Percentiles rank a stretch among this genome's conserved stretches.
phyloP scores from a whole-genome alignment of 208 protist species.

The Acanthamoeba rhysodes region DNA sequence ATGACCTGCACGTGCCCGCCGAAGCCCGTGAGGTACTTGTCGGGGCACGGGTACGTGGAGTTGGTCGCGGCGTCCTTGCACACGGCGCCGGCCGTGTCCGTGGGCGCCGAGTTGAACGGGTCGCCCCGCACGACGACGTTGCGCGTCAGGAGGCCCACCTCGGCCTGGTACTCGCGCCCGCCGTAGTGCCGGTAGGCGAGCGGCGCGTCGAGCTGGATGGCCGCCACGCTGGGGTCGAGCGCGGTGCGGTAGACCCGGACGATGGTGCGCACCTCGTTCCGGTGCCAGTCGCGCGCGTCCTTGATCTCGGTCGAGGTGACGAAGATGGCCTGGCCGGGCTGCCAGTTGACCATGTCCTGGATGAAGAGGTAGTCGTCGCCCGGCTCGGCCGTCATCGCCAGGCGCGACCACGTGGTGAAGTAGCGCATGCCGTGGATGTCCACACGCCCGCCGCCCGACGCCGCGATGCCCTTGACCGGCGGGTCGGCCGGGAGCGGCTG shows the following conservation, averaged over 20 bases:
- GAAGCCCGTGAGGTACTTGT: conserved; percentile 72
- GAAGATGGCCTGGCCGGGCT: conserved; percentile 84
- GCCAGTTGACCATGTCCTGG: conserved; percentile 86
- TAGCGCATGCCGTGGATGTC: conserved; percentile 82
- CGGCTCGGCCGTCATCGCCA: conserved; percentile 73
- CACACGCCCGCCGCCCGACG: conserved; percentile 38
- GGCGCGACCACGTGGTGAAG: conserved; percentile 83
- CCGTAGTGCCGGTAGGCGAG: conserved; percentile 84
- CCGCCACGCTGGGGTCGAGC: conserved; percentile 53
- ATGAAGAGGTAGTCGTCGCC: conserved; percentile 80
- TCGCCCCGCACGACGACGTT: conserved; percentile 81
- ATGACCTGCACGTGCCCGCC: conserved; percentile 85
- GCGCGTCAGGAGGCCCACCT: conserved; percentile 86
- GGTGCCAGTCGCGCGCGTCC: conserved; percentile 78
- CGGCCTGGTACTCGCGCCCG: conserved; percentile 86
- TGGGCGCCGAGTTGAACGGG: neutral
- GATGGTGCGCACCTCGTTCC: conserved; percentile 83
- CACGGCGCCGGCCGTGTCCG: neutral
- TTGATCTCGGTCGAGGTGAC: conserved; percentile 82
- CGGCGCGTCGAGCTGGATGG: conserved; percentile 75
- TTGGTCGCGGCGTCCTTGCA: conserved; percentile 5
- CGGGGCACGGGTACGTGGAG: neutral
- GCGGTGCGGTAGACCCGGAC: neutral
- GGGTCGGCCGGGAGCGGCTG: neutral
- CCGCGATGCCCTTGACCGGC: conserved; percentile 77